Evolutionary conservation across 2,329 filamentous ascomycete genomes (phyloP).

Genomic region (Fusarium foetens): DNA sequence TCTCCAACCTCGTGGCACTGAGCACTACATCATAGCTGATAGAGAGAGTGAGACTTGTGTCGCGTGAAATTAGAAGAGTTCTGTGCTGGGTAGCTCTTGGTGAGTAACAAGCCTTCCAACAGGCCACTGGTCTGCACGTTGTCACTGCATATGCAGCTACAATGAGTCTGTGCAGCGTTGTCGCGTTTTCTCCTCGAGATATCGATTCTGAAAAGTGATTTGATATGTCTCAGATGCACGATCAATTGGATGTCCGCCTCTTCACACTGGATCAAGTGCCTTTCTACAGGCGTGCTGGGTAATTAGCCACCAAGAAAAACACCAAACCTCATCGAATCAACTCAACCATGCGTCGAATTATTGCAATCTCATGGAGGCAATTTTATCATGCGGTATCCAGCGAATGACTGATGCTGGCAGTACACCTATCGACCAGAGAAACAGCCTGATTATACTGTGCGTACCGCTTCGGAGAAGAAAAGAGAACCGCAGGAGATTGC

Average conservation of each 20-base stretch:
- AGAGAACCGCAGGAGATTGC: no score
- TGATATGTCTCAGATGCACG: neutral
- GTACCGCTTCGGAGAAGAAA: neutral
- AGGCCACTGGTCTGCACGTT: neutral
- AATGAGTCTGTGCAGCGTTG: neutral
- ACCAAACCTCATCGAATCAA: neutral
- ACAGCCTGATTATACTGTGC: fast-evolving
- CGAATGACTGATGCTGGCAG: neutral
- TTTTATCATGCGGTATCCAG: neutral
- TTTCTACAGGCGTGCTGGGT: fast-evolving
- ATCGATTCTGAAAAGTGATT: neutral
- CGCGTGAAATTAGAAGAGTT: neutral
- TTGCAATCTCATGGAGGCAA: neutral
- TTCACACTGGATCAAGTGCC: no score
- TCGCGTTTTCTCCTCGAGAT: neutral
- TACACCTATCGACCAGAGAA: no score
- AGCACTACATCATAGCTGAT: neutral
- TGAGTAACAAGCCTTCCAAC: fast-evolving
- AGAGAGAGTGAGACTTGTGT: neutral
- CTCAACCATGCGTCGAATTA: neutral
- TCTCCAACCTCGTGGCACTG: neutral
- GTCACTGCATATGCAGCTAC: neutral
- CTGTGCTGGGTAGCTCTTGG: no score
- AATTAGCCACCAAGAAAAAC: no score
- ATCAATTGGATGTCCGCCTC: neutral